Evolutionary conservation across 2,329 filamentous ascomycete species (phyloP).

Genomic region (Stemphylium vesicarium): DNA sequence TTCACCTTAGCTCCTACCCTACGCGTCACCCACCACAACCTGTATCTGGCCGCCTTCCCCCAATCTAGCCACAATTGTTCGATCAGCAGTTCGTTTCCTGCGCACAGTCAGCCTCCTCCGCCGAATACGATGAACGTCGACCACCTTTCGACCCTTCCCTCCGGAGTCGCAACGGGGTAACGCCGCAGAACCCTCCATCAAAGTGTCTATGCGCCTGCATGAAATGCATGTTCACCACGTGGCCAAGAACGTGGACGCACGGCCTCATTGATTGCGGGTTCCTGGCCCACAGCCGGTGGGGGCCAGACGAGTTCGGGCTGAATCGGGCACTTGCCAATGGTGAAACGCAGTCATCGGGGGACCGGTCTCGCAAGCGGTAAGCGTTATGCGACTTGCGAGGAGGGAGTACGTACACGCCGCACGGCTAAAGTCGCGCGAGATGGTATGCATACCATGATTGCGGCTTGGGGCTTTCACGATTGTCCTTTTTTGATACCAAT

Average conservation of each 20-base stretch:
- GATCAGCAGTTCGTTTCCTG: neutral
- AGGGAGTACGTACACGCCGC: neutral
- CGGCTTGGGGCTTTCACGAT: too few species aligned
- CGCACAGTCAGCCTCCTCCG: neutral
- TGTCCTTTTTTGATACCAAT: too few species aligned
- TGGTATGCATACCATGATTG: too few species aligned
- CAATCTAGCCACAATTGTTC: neutral
- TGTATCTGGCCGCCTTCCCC: neutral
- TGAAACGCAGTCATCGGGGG: conserved; percentile 1
- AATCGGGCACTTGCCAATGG: neutral
- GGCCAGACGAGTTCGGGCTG: neutral
- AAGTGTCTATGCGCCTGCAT: conserved; percentile 13
- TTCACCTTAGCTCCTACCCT: neutral
- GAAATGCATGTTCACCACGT: conserved; percentile 12
- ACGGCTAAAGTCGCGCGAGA: neutral
- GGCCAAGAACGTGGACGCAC: conserved; percentile 13
- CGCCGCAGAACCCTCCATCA: conserved; percentile 1
- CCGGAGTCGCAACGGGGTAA: neutral
- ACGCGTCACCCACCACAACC: neutral
- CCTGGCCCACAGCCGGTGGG: neutral
- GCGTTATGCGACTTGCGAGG: neutral
- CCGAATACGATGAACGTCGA: neutral
- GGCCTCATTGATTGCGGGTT: neutral
- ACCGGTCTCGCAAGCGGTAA: neutral
- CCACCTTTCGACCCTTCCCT: neutral